Percentiles rank a stretch among this genome's conserved stretches.
Conservation (phyloP, 2,329 filamentous ascomycete species). For the Microcyclosporella mali region DNA sequence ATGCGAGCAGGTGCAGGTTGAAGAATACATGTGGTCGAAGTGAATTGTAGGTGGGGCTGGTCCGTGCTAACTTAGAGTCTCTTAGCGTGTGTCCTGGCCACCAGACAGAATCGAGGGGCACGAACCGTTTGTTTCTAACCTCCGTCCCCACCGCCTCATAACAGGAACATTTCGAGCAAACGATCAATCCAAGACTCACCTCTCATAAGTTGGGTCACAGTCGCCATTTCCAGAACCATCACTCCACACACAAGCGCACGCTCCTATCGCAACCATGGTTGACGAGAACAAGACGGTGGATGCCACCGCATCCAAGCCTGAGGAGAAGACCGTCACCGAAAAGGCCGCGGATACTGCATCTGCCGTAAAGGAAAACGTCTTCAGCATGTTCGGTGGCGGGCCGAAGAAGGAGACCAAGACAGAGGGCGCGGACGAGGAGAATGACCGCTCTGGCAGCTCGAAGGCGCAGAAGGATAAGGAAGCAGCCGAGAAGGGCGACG, state of each 20-base stretch:
- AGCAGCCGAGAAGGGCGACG: constrained; percentile 36
- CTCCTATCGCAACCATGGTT: constrained; percentile 22
- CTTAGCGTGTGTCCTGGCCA: no score
- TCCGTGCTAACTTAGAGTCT: no score
- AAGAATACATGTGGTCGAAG: no score
- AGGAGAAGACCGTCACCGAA: constrained; percentile 35
- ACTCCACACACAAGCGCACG: no score
- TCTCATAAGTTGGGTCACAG: no score
- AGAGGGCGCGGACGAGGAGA: constrained; percentile 63
- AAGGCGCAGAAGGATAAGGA: constrained; percentile 59
- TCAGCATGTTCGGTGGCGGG: constrained; percentile 98
- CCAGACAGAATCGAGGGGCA: no score
- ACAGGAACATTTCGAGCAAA: not conserved
- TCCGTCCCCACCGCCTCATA: not conserved
- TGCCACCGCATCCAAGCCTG: constrained; percentile 19
- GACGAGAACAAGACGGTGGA: constrained; percentile 28
- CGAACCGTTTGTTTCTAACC: not conserved
- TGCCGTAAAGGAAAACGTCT: constrained; percentile 57
- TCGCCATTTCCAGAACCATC: no score
- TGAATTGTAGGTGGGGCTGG: no score
- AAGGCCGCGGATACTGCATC: constrained; percentile 33
- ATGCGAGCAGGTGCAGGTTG: no score
- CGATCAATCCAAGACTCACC: not conserved
- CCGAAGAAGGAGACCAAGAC: constrained; percentile 95
- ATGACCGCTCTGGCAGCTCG: constrained; percentile 82